Evolutionary conservation across 805 yeast species (phyloP).

Genomic region (Myxozyma mucilagina): DNA sequence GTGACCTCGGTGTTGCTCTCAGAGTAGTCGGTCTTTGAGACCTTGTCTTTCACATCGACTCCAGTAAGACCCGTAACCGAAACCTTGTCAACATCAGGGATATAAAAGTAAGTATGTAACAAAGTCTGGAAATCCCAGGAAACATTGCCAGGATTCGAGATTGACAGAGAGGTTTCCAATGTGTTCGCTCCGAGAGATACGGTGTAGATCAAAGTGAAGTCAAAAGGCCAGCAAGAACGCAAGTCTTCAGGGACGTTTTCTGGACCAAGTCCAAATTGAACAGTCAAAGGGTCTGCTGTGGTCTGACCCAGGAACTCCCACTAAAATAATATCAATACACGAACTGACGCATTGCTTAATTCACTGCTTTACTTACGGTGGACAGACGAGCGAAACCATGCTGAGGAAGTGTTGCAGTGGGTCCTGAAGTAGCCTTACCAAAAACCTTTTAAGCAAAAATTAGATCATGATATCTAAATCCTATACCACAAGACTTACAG

Average conservation of each 20-base stretch:
- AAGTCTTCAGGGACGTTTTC: constrained; percentile 70
- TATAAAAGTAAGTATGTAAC: constrained; percentile 83
- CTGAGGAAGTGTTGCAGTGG: constrained; percentile 74
- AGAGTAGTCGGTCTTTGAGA: constrained; percentile 52
- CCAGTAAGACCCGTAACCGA: constrained; percentile 78
- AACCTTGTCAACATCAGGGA: constrained; percentile 75
- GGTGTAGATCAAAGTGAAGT: constrained; percentile 75
- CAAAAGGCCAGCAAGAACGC: constrained; percentile 60
- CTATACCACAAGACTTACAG: constrained; percentile 44
- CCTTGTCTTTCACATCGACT: constrained; percentile 71
- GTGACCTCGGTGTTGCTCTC: constrained; percentile 38
- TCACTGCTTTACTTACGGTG: constrained; percentile 33
- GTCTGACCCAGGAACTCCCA: constrained; percentile 96
- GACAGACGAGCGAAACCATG: constrained; percentile 95
- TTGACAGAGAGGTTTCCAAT: constrained; percentile 69
- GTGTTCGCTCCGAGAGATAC: constrained; percentile 59
- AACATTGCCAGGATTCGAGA: constrained; percentile 65
- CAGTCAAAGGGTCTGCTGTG: constrained; percentile 66
- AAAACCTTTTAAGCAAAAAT: constrained; percentile 35
- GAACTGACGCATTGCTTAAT: neutral
- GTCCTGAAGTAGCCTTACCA: constrained; percentile 67
- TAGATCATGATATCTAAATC: neutral
- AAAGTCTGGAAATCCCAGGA: constrained; percentile 87
- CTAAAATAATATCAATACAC: constrained; percentile 6
- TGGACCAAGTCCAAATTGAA: constrained; percentile 89